A percentile compares a stretch with the other conserved stretches of the same genome.
These are phyloP conservation scores for Aspergillus olivimuriae DNA, from an alignment of 495 filamentous ascomycete genomes.

Conservation along the genomic window DNA sequence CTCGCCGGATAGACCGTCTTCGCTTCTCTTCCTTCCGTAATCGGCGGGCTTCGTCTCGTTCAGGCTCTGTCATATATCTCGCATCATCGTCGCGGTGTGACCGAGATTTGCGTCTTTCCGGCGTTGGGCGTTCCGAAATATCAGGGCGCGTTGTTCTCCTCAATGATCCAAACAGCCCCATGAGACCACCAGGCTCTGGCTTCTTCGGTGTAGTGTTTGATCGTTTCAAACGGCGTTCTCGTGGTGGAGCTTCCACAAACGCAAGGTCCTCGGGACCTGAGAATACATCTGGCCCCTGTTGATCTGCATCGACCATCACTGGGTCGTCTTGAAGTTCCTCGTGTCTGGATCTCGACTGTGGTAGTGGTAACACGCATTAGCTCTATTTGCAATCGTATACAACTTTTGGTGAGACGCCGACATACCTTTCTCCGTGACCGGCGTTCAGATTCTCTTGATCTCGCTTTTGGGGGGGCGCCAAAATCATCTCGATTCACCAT, in stretches of 20 bases:
- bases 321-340: conserved; percentile 36
- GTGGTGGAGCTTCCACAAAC: conserved; percentile 63
- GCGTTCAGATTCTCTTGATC: conserved; percentile 29
- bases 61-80: conserved; percentile 29
- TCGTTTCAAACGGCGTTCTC: conserved; percentile 50
- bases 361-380: not conserved
- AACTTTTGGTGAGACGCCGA: not conserved
- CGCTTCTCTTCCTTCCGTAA: conserved; percentile 38
- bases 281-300: conserved; percentile 28
- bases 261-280: conserved; percentile 59
- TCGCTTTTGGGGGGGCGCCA: conserved; percentile 35
- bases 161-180: conserved; percentile 43
- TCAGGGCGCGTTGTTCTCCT: conserved; percentile 34
- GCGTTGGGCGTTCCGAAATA: conserved; percentile 5
- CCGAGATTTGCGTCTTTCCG: conserved; percentile 36
- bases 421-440: conserved; percentile 35
- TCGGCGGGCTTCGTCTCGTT: conserved; percentile 38
- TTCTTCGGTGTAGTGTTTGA: conserved; percentile 40
- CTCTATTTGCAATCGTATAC: too few relatives aligned
- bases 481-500: conserved; percentile 45
- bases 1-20: conserved; percentile 33
- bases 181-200: conserved; percentile 38
- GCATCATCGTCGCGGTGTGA: conserved; percentile 33
- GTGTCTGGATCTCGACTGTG: conserved; percentile 22
- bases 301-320: conserved; percentile 43